Evolutionary conservation across 2,329 filamentous ascomycete genomes (phyloP).

Genomic region (Torrubiellomyces zombiae): DNA sequence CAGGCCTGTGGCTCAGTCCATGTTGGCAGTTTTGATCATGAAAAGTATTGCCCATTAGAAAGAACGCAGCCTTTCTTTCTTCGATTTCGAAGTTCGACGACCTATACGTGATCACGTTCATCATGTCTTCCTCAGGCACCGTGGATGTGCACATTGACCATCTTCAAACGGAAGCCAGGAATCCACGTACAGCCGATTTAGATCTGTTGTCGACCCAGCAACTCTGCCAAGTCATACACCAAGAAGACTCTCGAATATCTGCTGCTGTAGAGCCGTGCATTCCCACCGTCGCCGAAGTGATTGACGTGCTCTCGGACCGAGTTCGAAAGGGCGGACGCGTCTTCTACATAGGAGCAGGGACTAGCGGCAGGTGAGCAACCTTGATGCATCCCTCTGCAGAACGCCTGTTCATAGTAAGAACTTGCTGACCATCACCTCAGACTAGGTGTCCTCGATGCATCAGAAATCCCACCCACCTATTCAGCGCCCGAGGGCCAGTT

Average conservation of each 20-base stretch:
- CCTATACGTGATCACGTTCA: too few relatives aligned
- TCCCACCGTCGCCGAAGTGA: slow-evolving; percentile 5
- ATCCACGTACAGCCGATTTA: slow-evolving; percentile 5
- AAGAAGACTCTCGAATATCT: slow-evolving; percentile 6
- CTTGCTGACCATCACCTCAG: too few relatives aligned
- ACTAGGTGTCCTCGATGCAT: slow-evolving; percentile 22
- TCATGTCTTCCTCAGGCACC: background rate
- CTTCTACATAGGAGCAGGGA: slow-evolving; percentile 21
- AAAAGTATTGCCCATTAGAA: too few relatives aligned
- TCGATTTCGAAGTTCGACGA: too few relatives aligned
- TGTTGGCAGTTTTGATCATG: too few relatives aligned
- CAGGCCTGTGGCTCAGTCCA: too few relatives aligned
- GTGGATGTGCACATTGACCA: slow-evolving; percentile 3
- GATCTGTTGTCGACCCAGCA: slow-evolving; percentile 6
- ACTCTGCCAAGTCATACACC: slow-evolving; percentile 8
- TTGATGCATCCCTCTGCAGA: background rate
- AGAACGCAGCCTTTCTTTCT: too few relatives aligned
- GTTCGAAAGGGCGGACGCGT: slow-evolving; percentile 6
- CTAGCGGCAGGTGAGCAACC: slow-evolving; percentile 21
- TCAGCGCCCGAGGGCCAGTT: slow-evolving; percentile 21
- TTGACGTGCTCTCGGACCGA: slow-evolving; percentile 5
- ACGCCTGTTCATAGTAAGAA: too few relatives aligned
- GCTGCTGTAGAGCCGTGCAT: slow-evolving; percentile 7
- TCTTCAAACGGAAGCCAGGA: slow-evolving; percentile 8
- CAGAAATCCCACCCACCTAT: slow-evolving; percentile 24